Percentiles rank a stretch among this genome's conserved stretches.
Evolutionary conservation across 352 stramenopile species (phyloP).

Genomic region (Stramenopiles sp.): DNA sequence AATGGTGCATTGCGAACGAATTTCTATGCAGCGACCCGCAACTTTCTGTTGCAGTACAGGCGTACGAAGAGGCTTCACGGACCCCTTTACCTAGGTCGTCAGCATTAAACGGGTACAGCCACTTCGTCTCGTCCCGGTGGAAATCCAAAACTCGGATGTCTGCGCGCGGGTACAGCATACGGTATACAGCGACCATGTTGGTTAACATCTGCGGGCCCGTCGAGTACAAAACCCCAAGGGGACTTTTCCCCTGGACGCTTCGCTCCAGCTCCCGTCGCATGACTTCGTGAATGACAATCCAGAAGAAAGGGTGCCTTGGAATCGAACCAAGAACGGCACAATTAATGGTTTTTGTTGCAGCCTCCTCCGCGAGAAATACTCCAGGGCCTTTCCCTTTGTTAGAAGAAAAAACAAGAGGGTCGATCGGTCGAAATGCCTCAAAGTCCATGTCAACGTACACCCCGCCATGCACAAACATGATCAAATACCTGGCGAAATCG

Average conservation of each 20-base stretch:
- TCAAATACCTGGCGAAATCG: slow-evolving; percentile 1
- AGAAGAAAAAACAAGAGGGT: slow-evolving; percentile 8
- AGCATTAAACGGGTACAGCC: neutral
- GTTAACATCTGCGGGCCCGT: slow-evolving; percentile 3
- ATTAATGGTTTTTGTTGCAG: neutral
- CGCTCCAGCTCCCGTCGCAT: neutral
- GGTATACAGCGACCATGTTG: neutral
- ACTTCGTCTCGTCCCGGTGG: neutral
- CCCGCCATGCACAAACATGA: slow-evolving; percentile 12
- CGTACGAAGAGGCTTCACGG: neutral
- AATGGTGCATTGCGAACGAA: slow-evolving; percentile 13
- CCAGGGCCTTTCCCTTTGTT: neutral
- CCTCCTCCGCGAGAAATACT: neutral
- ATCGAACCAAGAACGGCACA: neutral
- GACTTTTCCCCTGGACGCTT: neutral
- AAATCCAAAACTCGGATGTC: neutral
- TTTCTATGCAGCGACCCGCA: neutral
- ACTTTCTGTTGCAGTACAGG: neutral
- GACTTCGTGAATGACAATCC: slow-evolving; percentile 7
- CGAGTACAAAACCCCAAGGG: neutral
- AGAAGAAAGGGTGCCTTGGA: slow-evolving; percentile 3
- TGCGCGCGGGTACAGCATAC: neutral
- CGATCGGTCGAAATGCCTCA: slow-evolving; percentile 9
- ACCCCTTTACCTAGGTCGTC: neutral
- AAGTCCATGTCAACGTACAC: slow-evolving; percentile 12